Evolutionary conservation across 2,329 filamentous ascomycete genomes (phyloP).

Genomic region (Diatrype stigma): DNA sequence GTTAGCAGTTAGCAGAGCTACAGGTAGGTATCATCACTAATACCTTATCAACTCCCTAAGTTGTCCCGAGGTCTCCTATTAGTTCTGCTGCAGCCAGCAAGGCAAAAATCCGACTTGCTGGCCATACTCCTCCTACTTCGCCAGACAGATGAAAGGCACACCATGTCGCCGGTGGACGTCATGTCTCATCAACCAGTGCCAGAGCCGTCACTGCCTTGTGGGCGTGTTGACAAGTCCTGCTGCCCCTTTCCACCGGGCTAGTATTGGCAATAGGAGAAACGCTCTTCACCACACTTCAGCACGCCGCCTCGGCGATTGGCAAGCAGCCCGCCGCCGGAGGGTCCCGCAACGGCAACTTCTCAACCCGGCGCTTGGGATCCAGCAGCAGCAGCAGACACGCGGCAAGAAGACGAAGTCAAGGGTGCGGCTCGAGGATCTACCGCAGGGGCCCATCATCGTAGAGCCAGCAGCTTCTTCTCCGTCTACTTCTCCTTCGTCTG

Average conservation of each 20-base stretch:
- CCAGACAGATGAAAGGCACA: neutral
- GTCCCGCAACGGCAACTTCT: too few relatives aligned
- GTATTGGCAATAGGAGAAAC: too few relatives aligned
- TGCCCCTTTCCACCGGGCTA: too few relatives aligned
- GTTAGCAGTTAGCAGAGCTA: too few relatives aligned
- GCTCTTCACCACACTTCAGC: too few relatives aligned
- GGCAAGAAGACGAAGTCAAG: slow-evolving; percentile 54
- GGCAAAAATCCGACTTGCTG: neutral
- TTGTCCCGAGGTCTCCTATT: too few relatives aligned
- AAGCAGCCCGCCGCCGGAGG: too few relatives aligned
- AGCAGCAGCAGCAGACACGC: slow-evolving; percentile 26
- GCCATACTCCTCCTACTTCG: neutral
- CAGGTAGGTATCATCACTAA: too few relatives aligned
- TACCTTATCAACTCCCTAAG: too few relatives aligned
- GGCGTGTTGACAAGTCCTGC: neutral
- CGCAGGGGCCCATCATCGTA: slow-evolving; percentile 41
- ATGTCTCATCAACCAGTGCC: neutral
- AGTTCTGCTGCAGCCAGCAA: neutral
- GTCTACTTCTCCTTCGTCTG: too few relatives aligned
- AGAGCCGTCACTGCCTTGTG: neutral
- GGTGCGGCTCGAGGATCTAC: slow-evolving; percentile 52
- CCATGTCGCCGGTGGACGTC: neutral
- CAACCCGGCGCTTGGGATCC: neutral
- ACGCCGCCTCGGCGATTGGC: too few relatives aligned
- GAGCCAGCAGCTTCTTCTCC: too few relatives aligned